Conservation (phyloP, 2,329 filamentous ascomycete species). For the Rhynchosporium graminicola region DNA sequence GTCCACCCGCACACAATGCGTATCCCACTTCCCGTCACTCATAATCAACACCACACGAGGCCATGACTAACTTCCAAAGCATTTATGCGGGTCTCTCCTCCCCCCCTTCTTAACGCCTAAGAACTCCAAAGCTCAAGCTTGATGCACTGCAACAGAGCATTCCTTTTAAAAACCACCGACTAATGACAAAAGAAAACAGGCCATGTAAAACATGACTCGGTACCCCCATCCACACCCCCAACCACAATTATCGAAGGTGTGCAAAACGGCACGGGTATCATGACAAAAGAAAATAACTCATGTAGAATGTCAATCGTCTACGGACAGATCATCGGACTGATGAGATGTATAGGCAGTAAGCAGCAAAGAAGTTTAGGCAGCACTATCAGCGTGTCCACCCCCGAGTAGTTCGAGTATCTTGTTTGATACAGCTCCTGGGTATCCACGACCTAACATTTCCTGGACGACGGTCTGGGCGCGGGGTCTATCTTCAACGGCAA, state of each 20-base stretch:
- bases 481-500: conserved; percentile 78
- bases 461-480: conserved; percentile 77
- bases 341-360: conserved; percentile 26
- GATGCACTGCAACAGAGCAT: conserved; percentile 36
- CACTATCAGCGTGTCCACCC: conserved; percentile 44
- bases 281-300: conserved; percentile 33
- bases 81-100: not conserved
- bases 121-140: conserved; percentile 39
- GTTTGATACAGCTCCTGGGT: conserved; percentile 86
- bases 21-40: not conserved
- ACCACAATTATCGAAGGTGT: conserved; percentile 27
- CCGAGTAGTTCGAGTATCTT: conserved; percentile 92
- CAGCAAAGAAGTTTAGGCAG: conserved; percentile 22
- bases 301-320: conserved; percentile 26
- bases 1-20: conserved; percentile 1
- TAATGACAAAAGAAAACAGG: conserved; percentile 24
- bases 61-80: conserved; percentile 16
- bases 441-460: conserved; percentile 89
- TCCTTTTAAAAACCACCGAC: conserved; percentile 16
- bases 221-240: conserved; percentile 30
- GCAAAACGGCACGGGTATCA: conserved; percentile 40
- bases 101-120: conserved; percentile 13
- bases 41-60: not conserved
- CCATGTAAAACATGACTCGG: conserved; percentile 26
- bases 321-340: conserved; percentile 17